Base-by-base conservation (phyloP, 2,329 filamentous ascomycete genomes). In the Fusarium sp. region DNA sequence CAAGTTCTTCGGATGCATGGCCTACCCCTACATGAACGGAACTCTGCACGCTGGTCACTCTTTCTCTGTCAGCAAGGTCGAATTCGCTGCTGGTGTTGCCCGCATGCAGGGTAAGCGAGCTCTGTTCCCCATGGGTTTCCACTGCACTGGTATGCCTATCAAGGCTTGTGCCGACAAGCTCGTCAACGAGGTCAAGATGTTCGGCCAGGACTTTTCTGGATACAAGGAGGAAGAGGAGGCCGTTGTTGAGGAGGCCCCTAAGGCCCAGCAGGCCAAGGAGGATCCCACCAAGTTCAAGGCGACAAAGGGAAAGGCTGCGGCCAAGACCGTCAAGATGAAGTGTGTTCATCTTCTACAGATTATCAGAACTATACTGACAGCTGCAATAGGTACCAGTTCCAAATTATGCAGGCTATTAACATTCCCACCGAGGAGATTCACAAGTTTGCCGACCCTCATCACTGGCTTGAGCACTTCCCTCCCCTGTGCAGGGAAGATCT, bases 151-250 rank as follows among this genome's bases (percentile, higher is more conserved):
- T 75, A 97, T 99, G 91, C 94, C 94, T 47, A 99, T 99, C 85
- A 98, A 98, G 82, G 94, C 96, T 8, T 97, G 93, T 76, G 94
- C 96, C 57, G 95, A 99, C 85, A 98, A 98, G 85, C 88, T 99
- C 47, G 89, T 91, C 63, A 90, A 93, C 68, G 96, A 99, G 82
- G 91, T 98, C 59, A 89, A 93, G 81, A 85, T 92, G 82, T 99
- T 98, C 76, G 96, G 96, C 23, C 83, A 91, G 78, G 90, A 94
- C 76, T 98, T 98, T 69, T 91, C 94, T 76, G 85, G 87, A 48
- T 97, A 93, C 80, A 85, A 87, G 56, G 88, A 89, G 58, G 89
- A 92, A 13, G 84, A 83, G 58, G 81, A 84, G 30, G 86, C 85
- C 40, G 85, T 86, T 47, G 78, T 82, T 49, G 82, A 85, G 27